These are phyloP conservation scores for Grigorovia jiainica DNA, from an alignment of 805 yeast species.

Conservation along the genomic window DNA sequence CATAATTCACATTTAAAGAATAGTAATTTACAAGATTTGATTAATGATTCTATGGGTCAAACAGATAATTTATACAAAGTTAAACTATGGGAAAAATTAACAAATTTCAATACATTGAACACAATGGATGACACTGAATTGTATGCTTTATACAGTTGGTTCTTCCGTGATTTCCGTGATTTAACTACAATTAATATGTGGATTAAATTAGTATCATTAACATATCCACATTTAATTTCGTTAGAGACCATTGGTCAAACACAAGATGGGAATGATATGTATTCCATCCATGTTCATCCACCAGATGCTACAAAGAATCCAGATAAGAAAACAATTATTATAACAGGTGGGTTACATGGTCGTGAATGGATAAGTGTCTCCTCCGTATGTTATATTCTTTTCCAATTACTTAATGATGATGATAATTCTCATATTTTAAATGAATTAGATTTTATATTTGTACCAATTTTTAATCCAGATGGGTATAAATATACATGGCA, in stretches of 20 bases:
- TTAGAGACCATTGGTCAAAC: conserved; percentile 68
- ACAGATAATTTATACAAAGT: background rate
- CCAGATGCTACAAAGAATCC: conserved; percentile 31
- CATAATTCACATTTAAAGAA: background rate
- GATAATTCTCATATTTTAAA: conserved; percentile 33
- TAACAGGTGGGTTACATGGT: conserved; percentile 82
- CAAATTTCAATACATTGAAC: background rate
- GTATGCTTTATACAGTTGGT: conserved; percentile 29
- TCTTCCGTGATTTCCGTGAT: conserved; percentile 63
- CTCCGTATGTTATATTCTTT: conserved; percentile 50
- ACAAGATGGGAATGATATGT: conserved; percentile 61
- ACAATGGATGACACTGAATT: background rate
- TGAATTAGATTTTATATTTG: conserved; percentile 58
- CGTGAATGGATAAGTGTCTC: conserved; percentile 83
- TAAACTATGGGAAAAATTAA: too few species aligned
- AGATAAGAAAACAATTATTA: conserved; percentile 54
- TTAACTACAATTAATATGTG: conserved; percentile 62
- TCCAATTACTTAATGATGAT: conserved; percentile 31
- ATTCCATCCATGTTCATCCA: conserved; percentile 55
- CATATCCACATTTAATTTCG: conserved; percentile 55
- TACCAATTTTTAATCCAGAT: conserved; percentile 86
- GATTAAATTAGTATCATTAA: conserved; percentile 50
- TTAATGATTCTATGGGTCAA: background rate
- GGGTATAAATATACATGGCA: conserved; percentile 83
- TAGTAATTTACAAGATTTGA: background rate